Conservation (phyloP, 2,329 filamentous ascomycete genomes). For the Penicillium sp. region DNA sequence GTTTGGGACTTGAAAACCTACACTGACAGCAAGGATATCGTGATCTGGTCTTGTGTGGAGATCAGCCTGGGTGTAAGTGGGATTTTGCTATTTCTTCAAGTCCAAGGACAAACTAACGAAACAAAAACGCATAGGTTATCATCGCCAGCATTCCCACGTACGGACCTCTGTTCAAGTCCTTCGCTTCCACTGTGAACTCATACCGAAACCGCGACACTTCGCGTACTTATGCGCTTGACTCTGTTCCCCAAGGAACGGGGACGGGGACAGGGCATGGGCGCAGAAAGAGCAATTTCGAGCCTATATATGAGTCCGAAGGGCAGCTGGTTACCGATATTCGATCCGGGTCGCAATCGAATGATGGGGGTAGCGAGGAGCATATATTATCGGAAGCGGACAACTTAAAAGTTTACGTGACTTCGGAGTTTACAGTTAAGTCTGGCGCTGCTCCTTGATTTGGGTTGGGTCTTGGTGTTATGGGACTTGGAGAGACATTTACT, state of each 20-base stretch:
- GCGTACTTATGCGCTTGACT: slow-evolving; percentile 3
- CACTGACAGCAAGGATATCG: slow-evolving; percentile 45
- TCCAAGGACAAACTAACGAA: neutral
- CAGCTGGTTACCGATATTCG: neutral
- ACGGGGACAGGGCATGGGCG: neutral
- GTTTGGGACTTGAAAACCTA: slow-evolving; percentile 48
- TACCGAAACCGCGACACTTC: slow-evolving; percentile 11
- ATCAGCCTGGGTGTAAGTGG: slow-evolving; percentile 42
- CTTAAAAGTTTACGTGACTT: neutral
- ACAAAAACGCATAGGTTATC: slow-evolving; percentile 30
- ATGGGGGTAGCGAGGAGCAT: neutral
- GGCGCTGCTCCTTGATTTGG: neutral
- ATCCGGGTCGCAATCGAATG: neutral
- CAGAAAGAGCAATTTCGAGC: neutral
- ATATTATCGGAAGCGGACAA: neutral
- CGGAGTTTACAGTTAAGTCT: neutral
- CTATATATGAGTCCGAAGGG: neutral
- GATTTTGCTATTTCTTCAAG: neutral
- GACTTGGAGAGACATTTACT: neutral
- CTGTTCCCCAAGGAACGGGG: neutral
- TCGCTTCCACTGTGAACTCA: slow-evolving; percentile 19
- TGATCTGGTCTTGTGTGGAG: slow-evolving; percentile 52
- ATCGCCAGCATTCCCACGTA: slow-evolving; percentile 47
- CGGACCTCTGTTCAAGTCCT: slow-evolving; percentile 41
- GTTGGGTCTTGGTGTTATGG: neutral